Evolutionary conservation across 2,329 filamentous ascomycete genomes (phyloP), one percentile per base, ranked within the genome.

Genomic region (Raffaelea arxii): DNA sequence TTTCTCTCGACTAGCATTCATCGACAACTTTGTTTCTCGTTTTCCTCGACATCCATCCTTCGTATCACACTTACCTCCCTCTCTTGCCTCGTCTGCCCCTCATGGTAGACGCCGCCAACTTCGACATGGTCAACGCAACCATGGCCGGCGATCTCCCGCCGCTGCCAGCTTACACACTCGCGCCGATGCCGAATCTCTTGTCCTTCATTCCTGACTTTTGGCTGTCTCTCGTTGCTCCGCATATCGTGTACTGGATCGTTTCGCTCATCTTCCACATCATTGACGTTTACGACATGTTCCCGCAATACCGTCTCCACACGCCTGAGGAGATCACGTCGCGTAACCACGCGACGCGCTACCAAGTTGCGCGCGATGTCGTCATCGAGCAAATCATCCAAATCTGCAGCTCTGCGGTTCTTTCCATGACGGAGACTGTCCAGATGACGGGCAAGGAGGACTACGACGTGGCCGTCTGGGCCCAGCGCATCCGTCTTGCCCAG

Each of bases 341-440:
- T 57, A 96, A 96, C 65, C 87, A 87, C 59, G 91, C 88, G 45
- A 78, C 85, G 41, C 80, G 88, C 52, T 86, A 78, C 67, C 84
- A 96, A 58, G 89, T 95, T 4, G 79, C 91, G 52, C 82, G 86
- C 62, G 91, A 97, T 70, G 91, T 97, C 55, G 68, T 97, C 46
- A 62, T 97, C 49, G 91, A 98, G 67, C 92, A 98, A 62, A 63
- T 91, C 50, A 86, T 98, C 42, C 92, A 98, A 69, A 84, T 87
- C 22, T 64, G 75, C 18, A 82, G 86, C 37, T 83, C 84, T 35
- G 64, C 82, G 46, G 64, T 77, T 4, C 67, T 97, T 37, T 78
- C 80, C 4, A 66, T 82, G 54, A 81, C 84, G 19, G 92, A 97
- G 57, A 78, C 82, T 3, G 70, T 77, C 37, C 83, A 91, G 53